Evolutionary conservation across 2,329 filamentous ascomycete genomes (phyloP).

Genomic region (Lecanicillium sp.): DNA sequence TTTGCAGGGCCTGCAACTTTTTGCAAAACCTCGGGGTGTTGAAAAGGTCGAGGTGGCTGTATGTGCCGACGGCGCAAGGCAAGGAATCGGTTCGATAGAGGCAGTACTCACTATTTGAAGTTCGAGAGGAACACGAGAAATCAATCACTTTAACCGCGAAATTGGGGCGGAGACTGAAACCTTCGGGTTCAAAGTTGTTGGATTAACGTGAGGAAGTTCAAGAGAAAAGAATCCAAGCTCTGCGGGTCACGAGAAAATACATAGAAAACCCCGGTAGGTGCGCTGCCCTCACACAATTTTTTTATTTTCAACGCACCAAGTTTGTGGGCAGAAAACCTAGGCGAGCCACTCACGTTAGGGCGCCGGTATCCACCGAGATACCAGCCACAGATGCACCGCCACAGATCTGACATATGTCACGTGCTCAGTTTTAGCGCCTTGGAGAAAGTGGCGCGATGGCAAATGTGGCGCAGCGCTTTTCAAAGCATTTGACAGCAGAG

Average conservation of each 20-base stretch:
- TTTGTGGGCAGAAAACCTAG: constrained; percentile 16
- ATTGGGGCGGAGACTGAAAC: constrained; percentile 95
- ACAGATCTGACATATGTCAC: constrained; percentile 5
- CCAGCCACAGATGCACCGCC: constrained; percentile 8
- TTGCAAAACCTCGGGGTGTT: no score
- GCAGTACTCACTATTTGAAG: constrained; percentile 33
- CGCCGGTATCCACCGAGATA: constrained; percentile 7
- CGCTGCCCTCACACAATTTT: constrained; percentile 9
- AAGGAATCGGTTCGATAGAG: no score
- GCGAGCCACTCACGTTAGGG: constrained; percentile 23
- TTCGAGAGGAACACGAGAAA: constrained; percentile 68
- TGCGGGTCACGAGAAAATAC: constrained; percentile 8
- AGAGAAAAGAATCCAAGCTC: constrained; percentile 16
- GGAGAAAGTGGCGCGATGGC: background rate
- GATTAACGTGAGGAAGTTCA: constrained; percentile 25
- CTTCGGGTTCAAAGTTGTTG: constrained; percentile 72
- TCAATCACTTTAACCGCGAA: constrained; percentile 99
- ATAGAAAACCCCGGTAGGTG: background rate
- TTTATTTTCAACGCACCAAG: background rate
- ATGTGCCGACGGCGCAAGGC: no score
- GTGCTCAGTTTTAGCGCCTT: background rate
- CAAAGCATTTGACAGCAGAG: no score
- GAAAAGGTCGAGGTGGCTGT: no score
- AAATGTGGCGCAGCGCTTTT: constrained; percentile 12
- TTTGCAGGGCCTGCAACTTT: no score